Evolutionary conservation across 306 rosid species (phyloP).

Genomic region (Chamaecrista fasciculata): DNA sequence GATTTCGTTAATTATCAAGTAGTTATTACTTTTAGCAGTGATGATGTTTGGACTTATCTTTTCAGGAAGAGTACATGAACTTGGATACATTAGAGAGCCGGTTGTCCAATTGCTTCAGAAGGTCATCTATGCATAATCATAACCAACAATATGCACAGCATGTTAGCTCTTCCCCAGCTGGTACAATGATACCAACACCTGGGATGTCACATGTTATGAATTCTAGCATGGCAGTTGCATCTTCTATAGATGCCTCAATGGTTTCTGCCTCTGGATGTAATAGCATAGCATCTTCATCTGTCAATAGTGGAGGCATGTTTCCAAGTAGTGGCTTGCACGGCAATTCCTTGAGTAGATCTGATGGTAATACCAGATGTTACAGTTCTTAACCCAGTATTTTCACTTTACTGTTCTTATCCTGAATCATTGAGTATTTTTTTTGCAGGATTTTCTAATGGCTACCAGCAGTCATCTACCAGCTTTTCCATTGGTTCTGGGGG

Average conservation of each 20-base stretch:
- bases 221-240: slow-evolving; percentile 66
- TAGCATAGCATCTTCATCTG: slow-evolving; percentile 48
- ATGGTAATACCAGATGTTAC: slow-evolving; percentile 46
- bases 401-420: slow-evolving; percentile 30
- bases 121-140: slow-evolving; percentile 44
- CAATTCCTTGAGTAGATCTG: slow-evolving; percentile 59
- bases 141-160: slow-evolving; percentile 63
- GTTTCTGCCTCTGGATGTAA: slow-evolving; percentile 51
- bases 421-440: slow-evolving; percentile 24
- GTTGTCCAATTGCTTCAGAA: slow-evolving; percentile 45
- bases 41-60: slow-evolving; percentile 28
- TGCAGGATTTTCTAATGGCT: slow-evolving; percentile 82
- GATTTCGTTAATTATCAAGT: neutral
- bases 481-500: slow-evolving; percentile 75
- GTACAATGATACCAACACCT: slow-evolving; percentile 96
- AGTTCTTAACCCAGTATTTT: slow-evolving; percentile 7
- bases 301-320: slow-evolving; percentile 65
- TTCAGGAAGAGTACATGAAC: slow-evolving; percentile 88
- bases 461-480: slow-evolving; percentile 74
- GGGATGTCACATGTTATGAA: slow-evolving; percentile 77
- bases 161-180: slow-evolving; percentile 61
- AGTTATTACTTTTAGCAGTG: neutral
- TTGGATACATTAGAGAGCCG: slow-evolving; percentile 74
- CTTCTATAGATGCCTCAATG: slow-evolving; percentile 66
- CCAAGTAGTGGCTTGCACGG: slow-evolving; percentile 60